Evolutionary conservation across 495 filamentous ascomycete species (phyloP).

Genomic region (Symbiotaphrina buchneri): DNA sequence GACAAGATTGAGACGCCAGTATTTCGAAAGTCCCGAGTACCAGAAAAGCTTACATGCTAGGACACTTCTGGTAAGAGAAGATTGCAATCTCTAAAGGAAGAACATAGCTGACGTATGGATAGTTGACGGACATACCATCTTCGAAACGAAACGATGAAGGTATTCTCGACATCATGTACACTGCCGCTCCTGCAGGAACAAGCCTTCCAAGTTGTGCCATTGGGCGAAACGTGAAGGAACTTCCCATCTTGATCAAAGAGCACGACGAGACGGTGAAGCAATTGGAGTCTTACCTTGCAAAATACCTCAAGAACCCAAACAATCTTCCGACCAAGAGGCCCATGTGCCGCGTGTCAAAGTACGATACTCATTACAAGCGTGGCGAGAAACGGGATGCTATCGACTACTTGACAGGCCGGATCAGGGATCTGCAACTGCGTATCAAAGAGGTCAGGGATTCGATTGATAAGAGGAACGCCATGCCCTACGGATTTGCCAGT

Average conservation of each 20-base stretch:
- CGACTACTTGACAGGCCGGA: conserved; percentile 72
- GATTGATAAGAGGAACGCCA: conserved; percentile 67
- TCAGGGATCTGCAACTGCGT: conserved; percentile 58
- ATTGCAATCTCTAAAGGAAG: background rate
- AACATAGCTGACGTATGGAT: conserved; percentile 3
- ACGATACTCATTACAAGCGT: conserved; percentile 38
- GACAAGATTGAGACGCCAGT: conserved; percentile 41
- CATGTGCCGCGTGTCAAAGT: conserved; percentile 51
- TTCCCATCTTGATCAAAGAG: conserved; percentile 65
- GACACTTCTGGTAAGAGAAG: conserved; percentile 51
- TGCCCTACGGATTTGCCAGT: conserved; percentile 86
- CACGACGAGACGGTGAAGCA: conserved; percentile 62
- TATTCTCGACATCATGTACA: conserved; percentile 55
- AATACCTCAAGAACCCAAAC: conserved; percentile 73
- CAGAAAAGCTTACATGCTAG: conserved; percentile 71
- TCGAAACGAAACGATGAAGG: conserved; percentile 62
- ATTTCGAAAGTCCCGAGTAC: conserved; percentile 78
- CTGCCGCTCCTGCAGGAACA: conserved; percentile 47
- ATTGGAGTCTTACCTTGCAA: conserved; percentile 64
- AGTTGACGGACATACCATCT: conserved; percentile 71
- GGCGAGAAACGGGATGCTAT: conserved; percentile 72
- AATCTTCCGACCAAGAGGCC: conserved; percentile 61
- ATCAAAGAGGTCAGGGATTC: conserved; percentile 62
- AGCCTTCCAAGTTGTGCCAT: conserved; percentile 61
- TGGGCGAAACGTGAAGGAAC: conserved; percentile 73